Percentiles rank a stretch among this genome's conserved stretches.
These are phyloP conservation scores for Apiospora rasikravindrae DNA, from an alignment of 2,329 filamentous ascomycete species.

Conservation along the genomic window DNA sequence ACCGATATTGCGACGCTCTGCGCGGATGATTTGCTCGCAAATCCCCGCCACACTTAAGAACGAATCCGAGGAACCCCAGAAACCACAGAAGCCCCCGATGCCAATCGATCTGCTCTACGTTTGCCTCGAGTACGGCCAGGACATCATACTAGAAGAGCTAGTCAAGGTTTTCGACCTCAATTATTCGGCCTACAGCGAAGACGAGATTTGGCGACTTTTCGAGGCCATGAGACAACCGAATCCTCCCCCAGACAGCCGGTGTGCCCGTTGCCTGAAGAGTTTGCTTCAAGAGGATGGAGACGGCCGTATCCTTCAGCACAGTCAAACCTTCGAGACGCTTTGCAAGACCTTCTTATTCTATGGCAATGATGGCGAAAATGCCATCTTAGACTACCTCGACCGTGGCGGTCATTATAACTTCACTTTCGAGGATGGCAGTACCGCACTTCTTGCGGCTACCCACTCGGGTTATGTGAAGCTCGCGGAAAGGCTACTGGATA, in stretches of 20 bases:
- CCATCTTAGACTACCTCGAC: neutral
- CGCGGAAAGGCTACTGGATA: neutral
- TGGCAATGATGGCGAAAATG: neutral
- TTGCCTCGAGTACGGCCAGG: neutral
- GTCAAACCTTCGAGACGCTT: neutral
- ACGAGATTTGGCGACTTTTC: neutral
- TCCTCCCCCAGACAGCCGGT: neutral
- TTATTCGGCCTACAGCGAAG: neutral
- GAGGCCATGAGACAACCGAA: neutral
- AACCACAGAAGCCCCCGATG: neutral
- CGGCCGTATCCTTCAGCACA: neutral
- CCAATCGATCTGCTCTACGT: neutral
- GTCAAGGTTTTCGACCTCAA: neutral
- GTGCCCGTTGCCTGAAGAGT: neutral
- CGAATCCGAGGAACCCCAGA: neutral
- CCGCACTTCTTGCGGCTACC: neutral
- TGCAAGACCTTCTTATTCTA: neutral
- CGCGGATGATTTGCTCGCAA: neutral
- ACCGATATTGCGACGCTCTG: neutral
- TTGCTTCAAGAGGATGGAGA: neutral
- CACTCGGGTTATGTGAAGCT: neutral
- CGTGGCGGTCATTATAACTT: neutral
- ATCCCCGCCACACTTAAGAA: neutral
- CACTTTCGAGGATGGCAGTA: neutral
- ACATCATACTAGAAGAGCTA: neutral